These are phyloP conservation scores for Begonia peltatifolia DNA, from an alignment of 306 rosid species.

Conservation along the genomic window DNA sequence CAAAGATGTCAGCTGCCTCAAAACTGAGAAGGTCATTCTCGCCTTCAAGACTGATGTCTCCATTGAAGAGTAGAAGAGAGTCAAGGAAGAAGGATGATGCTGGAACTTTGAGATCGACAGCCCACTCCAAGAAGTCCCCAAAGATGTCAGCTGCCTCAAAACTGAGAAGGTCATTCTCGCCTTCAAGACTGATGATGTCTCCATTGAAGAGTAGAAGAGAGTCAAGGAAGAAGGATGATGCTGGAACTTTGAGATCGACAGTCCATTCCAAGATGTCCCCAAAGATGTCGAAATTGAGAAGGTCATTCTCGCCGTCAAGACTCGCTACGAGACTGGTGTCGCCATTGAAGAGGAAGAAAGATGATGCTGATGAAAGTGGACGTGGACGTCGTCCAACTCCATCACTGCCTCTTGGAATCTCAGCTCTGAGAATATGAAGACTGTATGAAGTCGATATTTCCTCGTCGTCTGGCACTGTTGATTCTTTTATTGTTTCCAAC, in stretches of 20 bases:
- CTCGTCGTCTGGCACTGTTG: constrained; percentile 12
- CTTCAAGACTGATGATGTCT: constrained; percentile 72
- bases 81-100: too few relatives aligned
- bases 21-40: constrained; percentile 59
- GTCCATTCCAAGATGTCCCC: constrained; percentile 37
- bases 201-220: constrained; percentile 52
- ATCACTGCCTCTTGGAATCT: constrained; percentile 25
- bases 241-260: constrained; percentile 6
- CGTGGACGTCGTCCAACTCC: constrained; percentile 47
- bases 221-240: constrained; percentile 27
- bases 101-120: constrained; percentile 18
- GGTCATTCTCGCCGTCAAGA: constrained; percentile 71
- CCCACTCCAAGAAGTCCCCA: constrained; percentile 36
- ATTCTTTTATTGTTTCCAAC: not conserved
- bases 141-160: constrained; percentile 57
- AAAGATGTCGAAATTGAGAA: constrained; percentile 54
- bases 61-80: too few relatives aligned
- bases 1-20: constrained; percentile 52
- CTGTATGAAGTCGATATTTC: not conserved
- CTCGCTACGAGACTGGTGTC: constrained; percentile 57
- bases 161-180: constrained; percentile 58
- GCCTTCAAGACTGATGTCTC: too few relatives aligned
- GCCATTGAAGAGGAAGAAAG: constrained; percentile 41
- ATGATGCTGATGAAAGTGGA: constrained; percentile 19
- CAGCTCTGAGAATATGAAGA: constrained; percentile 29